Evolutionary conservation across 139 green algal species (phyloP).

Genomic region (Volvox africanus): DNA sequence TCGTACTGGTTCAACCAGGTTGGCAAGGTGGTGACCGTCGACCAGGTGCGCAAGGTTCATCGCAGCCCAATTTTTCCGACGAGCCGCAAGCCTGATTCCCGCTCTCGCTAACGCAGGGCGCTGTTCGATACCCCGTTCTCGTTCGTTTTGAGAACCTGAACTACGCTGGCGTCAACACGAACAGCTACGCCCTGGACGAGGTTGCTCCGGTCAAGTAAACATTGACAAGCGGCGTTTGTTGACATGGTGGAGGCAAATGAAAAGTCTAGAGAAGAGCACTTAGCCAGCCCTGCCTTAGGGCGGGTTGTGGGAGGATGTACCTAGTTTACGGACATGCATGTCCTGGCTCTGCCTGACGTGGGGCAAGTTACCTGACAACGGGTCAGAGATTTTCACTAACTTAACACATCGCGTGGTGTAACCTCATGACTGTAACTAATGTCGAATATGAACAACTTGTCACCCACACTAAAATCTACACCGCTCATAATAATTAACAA

Average conservation of each 20-base stretch:
- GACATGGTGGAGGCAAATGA: neutral
- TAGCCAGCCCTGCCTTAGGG: conserved; percentile 16
- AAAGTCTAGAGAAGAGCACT: conserved; percentile 38
- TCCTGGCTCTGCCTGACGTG: neutral
- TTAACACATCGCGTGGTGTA: neutral
- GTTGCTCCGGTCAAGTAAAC: conserved; percentile 69
- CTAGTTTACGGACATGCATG: conserved; percentile 16
- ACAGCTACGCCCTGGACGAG: conserved; percentile 98
- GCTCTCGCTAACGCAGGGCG: conserved; percentile 73
- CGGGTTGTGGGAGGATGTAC: neutral
- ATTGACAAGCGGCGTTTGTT: neutral
- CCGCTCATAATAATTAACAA: neutral
- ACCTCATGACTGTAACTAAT: neutral
- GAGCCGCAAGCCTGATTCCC: too few relatives aligned
- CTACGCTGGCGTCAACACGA: conserved; percentile 97
- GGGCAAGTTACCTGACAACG: neutral
- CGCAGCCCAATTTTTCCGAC: too few relatives aligned
- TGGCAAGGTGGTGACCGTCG: conserved; percentile 98
- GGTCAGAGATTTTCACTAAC: neutral
- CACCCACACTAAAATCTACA: neutral
- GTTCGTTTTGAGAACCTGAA: conserved; percentile 98
- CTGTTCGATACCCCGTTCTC: conserved; percentile 97
- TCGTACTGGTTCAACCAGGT: conserved; percentile 99
- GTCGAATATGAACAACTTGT: neutral
- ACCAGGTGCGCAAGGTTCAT: conserved; percentile 81